Evolutionary conservation across 2,329 filamentous ascomycete genomes (phyloP), one percentile per base, ranked within the genome.

Genomic region (Grosmannia huntii): DNA sequence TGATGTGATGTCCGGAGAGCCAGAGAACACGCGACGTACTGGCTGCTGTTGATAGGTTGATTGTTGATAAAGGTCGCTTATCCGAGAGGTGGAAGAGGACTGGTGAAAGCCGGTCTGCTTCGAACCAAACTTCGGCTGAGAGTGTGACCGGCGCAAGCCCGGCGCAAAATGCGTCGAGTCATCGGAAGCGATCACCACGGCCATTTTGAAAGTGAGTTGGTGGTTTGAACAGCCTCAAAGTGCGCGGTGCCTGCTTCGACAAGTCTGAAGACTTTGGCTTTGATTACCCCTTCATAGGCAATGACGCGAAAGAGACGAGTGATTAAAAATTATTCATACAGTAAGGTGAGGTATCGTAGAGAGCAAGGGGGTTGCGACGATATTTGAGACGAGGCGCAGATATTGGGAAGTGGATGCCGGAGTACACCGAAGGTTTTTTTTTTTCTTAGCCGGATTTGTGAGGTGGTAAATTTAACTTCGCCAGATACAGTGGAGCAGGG

Each of bases 121-220:
- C 10, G 75, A 70, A 60, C 72, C 68, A 57, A 85, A 82, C 64
- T 78, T 81, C 55, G 77, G 74, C 63, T 83, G 80, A 3, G 82
- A 85, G 62, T 83, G 79, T 14, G 82, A 84, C 60, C 82, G 78
- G 62, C 77, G 78, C 64, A 85, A 68, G 27, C 75, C 68, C 54
- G 78, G 74, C 19, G 79, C 73, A 69, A 84, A 85, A 67, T 79
- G 79, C 64, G 72, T 73, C 62, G 72, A 76, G 65, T 85, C 81
- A 65, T 84, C 81, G 19, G 79, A 76, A 50, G 75, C 67, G 60
- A 83, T 70, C 64, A 81, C 79, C 63, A 80, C 76, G 46, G 80
- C 79, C 80, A 83, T 83, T 60, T 63, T 67, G 27, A 57, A 44
- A 14, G 41, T 44, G 53, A 56, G 49, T 57, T 58, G 21, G 14